A percentile compares a stretch with the other conserved stretches of the same genome.
phyloP scores from a whole-genome alignment of 1,284 basidiomycete genomes.

The Wolfiporia cocos region DNA sequence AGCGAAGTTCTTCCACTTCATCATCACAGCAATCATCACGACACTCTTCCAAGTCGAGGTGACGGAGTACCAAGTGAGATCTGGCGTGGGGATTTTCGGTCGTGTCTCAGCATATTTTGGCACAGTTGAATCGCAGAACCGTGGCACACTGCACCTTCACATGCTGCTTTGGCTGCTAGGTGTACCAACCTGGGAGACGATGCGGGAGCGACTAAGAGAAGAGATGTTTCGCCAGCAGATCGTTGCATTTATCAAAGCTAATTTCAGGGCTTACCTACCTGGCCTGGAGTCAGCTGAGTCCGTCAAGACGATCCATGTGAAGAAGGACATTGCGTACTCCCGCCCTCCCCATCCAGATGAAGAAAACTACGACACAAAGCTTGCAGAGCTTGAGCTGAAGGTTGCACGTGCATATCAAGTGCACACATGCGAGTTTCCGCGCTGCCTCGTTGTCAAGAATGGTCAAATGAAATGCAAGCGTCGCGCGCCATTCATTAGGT shows the following conservation, averaged over 20 bases:
- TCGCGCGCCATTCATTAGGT: slow-evolving; percentile 24
- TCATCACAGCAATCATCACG: slow-evolving; percentile 27
- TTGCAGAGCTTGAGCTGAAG: slow-evolving; percentile 2
- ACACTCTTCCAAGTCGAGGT: slow-evolving; percentile 27
- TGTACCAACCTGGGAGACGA: slow-evolving; percentile 21
- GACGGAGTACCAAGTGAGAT: slow-evolving; percentile 11
- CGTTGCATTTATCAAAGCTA: slow-evolving; percentile 20
- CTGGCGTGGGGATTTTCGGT: slow-evolving; percentile 14
- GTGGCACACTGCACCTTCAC: slow-evolving; percentile 25
- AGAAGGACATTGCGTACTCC: slow-evolving; percentile 19
- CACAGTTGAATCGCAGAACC: slow-evolving; percentile 24
- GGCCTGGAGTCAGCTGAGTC: slow-evolving; percentile 12
- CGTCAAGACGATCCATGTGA: slow-evolving; percentile 1
- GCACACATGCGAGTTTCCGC: slow-evolving; percentile 22
- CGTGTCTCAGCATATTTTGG: slow-evolving; percentile 23
- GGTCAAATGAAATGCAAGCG: slow-evolving; percentile 27
- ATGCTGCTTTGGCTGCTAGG: slow-evolving; percentile 23
- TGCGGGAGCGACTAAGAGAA: slow-evolving; percentile 18
- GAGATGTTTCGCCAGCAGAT: slow-evolving; percentile 23
- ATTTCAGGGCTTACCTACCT: slow-evolving; percentile 22
- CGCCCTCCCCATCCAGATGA: slow-evolving; percentile 12
- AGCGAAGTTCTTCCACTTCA: slow-evolving; percentile 32
- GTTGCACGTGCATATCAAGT: slow-evolving; percentile 22
- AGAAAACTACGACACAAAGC: slow-evolving; percentile 3
- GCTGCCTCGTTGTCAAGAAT: slow-evolving; percentile 19